Evolutionary conservation across 352 stramenopile species (phyloP), one percentile per base, ranked within the genome.

Genomic region (Globisporangium splendens): DNA sequence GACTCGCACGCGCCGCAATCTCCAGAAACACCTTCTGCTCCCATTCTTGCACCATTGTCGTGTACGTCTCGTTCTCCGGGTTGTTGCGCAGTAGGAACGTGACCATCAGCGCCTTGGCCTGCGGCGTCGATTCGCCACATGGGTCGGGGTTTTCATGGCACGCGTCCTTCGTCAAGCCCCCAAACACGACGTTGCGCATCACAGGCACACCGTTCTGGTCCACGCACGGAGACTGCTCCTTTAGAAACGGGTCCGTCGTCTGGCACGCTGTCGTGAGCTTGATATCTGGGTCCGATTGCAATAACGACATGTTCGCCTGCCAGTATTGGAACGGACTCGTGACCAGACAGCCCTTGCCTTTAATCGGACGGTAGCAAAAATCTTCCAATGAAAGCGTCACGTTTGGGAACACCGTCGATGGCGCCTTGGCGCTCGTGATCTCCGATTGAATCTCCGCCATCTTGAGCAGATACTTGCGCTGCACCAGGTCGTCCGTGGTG

Each of bases 141-240:
- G 89, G 86, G 52, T 96, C 89, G 0, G 83, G 85, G 42, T 91
- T 95, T 50, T 70, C 63, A 31, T 93, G 79, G 58, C 84, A 93
- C 0, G 72, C 54, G 43, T 93, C 82, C 4, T 63, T 65, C 2
- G 70, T 54, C 15, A 96, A 52, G 0, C 86, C 88, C 8, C 89
- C 89, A 66, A 97, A 95, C 10, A 97, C 87, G 12, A 97, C 89
- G 50, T 86, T 82, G 42, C 78, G 73, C 83, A 96, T 96, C 7
- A 96, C 89, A 2, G 89, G 88, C 8, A 95, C 71, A n/a, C 89
- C 89, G 54, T 93, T 96, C 65, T 91, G 69, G 59, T 96, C 88
- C 81, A 96, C 92, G 35, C 88, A 96, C 8, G 86, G 86, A 8
- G 83, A 70, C 42, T 59, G 64, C 13, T 85, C 47, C 47, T 86